Conservation (phyloP, 805 yeast genomes). For the Hanseniaspora vineae region DNA sequence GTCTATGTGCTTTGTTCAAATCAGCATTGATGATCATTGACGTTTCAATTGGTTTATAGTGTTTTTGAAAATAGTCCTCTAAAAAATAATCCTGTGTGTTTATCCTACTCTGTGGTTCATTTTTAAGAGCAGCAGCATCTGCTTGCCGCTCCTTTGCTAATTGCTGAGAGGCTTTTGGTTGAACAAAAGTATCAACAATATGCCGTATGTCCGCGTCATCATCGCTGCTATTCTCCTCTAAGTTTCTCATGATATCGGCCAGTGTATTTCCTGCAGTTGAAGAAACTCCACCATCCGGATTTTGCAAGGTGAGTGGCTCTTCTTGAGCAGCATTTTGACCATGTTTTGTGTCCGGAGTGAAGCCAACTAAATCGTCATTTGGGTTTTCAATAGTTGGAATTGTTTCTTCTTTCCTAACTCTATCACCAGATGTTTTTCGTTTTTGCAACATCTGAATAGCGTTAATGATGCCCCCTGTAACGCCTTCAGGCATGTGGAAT, state of each 20-base stretch:
- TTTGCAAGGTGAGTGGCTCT: too few species aligned
- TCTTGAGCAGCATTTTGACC: not conserved
- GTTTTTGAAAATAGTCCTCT: not conserved
- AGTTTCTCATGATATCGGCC: too few species aligned
- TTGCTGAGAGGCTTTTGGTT: not conserved
- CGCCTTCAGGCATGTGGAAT: conserved; percentile 67
- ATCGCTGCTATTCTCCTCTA: not conserved
- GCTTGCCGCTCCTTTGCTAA: not conserved
- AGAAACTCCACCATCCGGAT: too few species aligned
- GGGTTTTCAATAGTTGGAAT: too few species aligned
- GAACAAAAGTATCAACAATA: not conserved
- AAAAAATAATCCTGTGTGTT: conserved; percentile 6
- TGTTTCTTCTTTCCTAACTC: not conserved
- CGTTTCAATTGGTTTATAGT: not conserved
- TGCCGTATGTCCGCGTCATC: not conserved
- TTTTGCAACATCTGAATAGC: conserved; percentile 37
- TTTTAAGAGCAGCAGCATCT: not conserved
- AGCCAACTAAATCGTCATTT: not conserved
- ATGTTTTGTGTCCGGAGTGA: not conserved
- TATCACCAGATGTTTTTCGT: not conserved
- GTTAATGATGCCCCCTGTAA: conserved; percentile 45
- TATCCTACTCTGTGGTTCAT: not conserved
- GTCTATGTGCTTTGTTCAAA: not conserved
- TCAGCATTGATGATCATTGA: not conserved
- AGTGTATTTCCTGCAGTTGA: too few species aligned